Evolutionary conservation across 495 filamentous ascomycete species (phyloP).

Genomic region (Trichoderma orchidacearum): DNA sequence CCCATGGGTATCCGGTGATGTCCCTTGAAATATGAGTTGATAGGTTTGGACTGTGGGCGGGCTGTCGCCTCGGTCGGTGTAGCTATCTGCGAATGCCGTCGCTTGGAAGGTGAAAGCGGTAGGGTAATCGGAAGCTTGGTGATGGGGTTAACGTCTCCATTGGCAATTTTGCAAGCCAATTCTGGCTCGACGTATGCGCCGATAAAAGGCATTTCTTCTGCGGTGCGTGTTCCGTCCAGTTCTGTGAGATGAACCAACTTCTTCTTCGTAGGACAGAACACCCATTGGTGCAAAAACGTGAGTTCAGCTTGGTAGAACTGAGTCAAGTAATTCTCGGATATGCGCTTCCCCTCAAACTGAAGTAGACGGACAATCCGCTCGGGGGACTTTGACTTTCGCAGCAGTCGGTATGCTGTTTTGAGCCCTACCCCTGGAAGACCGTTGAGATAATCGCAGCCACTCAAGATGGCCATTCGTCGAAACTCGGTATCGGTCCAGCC

Average conservation of each 20-base stretch:
- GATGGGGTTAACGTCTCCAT: slow-evolving; percentile 76
- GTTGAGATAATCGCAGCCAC: slow-evolving; percentile 92
- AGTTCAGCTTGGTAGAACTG: slow-evolving; percentile 73
- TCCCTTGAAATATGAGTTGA: slow-evolving; percentile 62
- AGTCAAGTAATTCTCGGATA: slow-evolving; percentile 66
- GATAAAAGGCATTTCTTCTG: slow-evolving; percentile 63
- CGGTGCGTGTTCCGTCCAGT: slow-evolving; percentile 42
- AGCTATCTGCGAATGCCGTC: slow-evolving; percentile 24
- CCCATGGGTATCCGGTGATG: slow-evolving; percentile 63
- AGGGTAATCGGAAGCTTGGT: slow-evolving; percentile 59
- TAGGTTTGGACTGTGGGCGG: slow-evolving; percentile 48
- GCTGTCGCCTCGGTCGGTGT: slow-evolving; percentile 14
- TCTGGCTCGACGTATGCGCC: slow-evolving; percentile 54
- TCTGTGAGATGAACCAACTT: slow-evolving; percentile 60
- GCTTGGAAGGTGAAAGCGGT: slow-evolving; percentile 16
- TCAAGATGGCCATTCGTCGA: slow-evolving; percentile 87
- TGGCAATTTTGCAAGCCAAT: slow-evolving; percentile 63
- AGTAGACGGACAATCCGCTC: slow-evolving; percentile 72
- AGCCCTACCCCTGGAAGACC: slow-evolving; percentile 76
- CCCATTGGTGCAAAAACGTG: slow-evolving; percentile 88
- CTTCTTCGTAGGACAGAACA: slow-evolving; percentile 66
- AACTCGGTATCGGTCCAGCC: slow-evolving; percentile 91
- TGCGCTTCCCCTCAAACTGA: slow-evolving; percentile 71
- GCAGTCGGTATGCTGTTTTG: slow-evolving; percentile 81
- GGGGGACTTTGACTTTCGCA: slow-evolving; percentile 77